Percentiles rank a stretch among this genome's conserved stretches.
Evolutionary conservation across 345 rosid species (phyloP).

Genomic region (Gossypium turneri): DNA sequence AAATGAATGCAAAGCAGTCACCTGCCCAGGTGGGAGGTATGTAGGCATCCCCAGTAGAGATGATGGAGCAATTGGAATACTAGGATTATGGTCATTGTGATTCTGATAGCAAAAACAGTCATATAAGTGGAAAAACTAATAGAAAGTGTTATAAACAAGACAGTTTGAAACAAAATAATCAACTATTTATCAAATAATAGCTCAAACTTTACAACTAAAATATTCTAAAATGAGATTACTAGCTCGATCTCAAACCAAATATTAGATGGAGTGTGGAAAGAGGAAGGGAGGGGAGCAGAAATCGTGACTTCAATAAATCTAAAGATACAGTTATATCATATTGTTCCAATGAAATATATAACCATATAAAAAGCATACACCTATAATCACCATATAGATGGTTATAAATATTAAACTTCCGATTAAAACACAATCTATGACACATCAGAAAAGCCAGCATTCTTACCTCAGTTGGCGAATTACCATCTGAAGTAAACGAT

Average conservation of each 20-base stretch:
- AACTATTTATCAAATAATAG: not conserved
- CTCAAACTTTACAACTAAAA: not conserved
- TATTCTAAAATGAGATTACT: not conserved
- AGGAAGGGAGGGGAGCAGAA: not conserved
- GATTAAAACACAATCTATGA: not conserved
- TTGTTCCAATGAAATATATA: not conserved
- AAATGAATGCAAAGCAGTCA: constrained; percentile 69
- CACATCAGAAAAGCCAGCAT: constrained; percentile 2
- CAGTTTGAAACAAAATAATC: not conserved
- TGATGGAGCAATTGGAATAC: constrained; percentile 42
- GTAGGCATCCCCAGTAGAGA: constrained; percentile 48
- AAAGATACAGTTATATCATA: not conserved
- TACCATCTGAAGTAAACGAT: constrained; percentile 46
- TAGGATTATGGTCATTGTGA: constrained; percentile 48
- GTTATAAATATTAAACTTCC: constrained; percentile 4
- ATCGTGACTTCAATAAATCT: not conserved
- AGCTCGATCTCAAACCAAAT: not conserved
- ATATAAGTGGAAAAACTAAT: not conserved
- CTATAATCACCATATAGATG: not conserved
- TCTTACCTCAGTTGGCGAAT: constrained; percentile 50
- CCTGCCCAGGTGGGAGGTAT: constrained; percentile 73
- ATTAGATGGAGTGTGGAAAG: not conserved
- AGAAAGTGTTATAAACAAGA: not conserved
- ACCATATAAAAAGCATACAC: not conserved
- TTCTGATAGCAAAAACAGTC: not conserved